These are phyloP conservation scores for Salix purpurea DNA, from an alignment of 345 rosid genomes.

Conservation along the genomic window DNA sequence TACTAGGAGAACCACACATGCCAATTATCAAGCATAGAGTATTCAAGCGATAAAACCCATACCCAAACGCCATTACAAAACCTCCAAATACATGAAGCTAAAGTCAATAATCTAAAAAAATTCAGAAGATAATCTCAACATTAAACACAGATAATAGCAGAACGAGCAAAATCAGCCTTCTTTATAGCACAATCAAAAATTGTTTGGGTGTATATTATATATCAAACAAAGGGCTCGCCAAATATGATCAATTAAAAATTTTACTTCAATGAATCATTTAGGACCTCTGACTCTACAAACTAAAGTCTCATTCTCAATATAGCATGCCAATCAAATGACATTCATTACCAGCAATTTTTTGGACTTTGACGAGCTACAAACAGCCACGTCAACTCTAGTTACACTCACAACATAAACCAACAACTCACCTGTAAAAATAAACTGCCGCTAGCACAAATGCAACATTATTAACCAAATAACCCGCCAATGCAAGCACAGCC, in stretches of 20 bases:
- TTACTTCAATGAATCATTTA: not conserved
- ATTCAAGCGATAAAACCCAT: not conserved
- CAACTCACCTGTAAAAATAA: constrained; percentile 31
- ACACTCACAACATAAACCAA: not conserved
- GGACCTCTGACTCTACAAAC: too few species aligned
- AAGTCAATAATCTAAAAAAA: not conserved
- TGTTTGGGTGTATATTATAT: too few species aligned
- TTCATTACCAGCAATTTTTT: not conserved
- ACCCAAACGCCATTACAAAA: not conserved
- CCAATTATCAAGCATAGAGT: not conserved
- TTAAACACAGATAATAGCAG: not conserved
- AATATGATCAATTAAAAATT: not conserved
- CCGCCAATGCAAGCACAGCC: constrained; percentile 77
- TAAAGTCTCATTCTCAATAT: not conserved
- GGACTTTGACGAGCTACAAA: too few species aligned
- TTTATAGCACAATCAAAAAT: not conserved
- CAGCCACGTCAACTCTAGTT: not conserved
- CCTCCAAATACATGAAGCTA: not conserved
- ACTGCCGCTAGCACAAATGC: constrained; percentile 49
- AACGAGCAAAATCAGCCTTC: not conserved
- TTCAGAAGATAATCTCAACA: too few species aligned
- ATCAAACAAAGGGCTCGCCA: too few species aligned
- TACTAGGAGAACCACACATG: not conserved
- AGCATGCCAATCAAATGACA: not conserved
- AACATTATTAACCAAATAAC: constrained; percentile 59